Percentiles rank a stretch among this genome's conserved stretches.
Evolutionary conservation across 2,329 filamentous ascomycete genomes (phyloP).

Genomic region (Alternaria infectoria): DNA sequence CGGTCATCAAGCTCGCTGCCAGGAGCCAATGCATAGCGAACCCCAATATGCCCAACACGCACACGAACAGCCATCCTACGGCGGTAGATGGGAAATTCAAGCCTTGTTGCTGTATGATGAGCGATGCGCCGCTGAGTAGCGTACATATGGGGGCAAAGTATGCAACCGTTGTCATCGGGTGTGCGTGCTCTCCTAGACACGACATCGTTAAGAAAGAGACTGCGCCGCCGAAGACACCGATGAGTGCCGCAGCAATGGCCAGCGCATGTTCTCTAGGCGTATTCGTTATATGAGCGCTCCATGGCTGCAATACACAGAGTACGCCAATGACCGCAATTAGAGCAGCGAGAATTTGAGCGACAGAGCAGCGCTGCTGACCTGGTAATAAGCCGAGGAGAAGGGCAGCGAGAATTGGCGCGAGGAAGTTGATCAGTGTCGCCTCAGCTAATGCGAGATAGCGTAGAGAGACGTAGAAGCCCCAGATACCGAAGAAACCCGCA

Average conservation of each 20-base stretch:
- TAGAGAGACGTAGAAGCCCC: not conserved
- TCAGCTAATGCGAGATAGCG: not conserved
- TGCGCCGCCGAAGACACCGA: not conserved
- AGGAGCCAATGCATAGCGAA: not conserved
- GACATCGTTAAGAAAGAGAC: not conserved
- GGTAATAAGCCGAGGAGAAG: not conserved
- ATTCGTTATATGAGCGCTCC: not conserved
- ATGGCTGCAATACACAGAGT: not conserved
- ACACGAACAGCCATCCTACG: not conserved
- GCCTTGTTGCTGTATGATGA: not conserved
- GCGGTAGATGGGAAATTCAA: not conserved
- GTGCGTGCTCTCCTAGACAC: not conserved
- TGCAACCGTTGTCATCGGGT: not conserved
- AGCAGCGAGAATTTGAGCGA: not conserved
- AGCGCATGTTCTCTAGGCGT: not conserved
- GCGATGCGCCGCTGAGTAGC: not conserved
- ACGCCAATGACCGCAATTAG: not conserved
- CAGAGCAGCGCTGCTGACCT: not conserved
- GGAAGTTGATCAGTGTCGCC: not conserved
- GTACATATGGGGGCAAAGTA: not conserved
- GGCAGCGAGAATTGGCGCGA: not conserved
- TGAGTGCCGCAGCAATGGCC: not conserved
- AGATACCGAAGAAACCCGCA: not conserved
- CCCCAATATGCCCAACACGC: not conserved
- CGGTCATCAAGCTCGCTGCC: slow-evolving; percentile 1